phyloP scores from a whole-genome alignment of 352 stramenopile species.

The Phytophthora rubi region DNA sequence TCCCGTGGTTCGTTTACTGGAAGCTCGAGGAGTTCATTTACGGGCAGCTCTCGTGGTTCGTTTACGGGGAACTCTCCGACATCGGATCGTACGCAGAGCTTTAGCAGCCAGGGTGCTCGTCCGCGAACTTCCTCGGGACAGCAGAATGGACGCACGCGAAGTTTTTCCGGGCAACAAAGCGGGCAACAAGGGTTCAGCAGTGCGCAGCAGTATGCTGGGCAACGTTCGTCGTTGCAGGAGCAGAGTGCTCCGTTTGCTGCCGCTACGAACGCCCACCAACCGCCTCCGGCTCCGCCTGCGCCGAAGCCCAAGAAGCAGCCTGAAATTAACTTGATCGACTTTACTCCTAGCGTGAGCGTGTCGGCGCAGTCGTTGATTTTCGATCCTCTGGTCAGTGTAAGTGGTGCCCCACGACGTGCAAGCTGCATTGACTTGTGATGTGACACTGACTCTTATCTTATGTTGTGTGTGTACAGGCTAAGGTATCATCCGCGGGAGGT shows the following conservation, averaged over 20 bases:
- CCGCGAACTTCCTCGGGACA: constrained; percentile 25
- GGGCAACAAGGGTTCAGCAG: constrained; percentile 22
- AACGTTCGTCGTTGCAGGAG: constrained; percentile 39
- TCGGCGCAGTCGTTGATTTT: constrained; percentile 77
- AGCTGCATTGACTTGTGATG: background rate
- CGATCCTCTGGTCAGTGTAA: constrained; percentile 70
- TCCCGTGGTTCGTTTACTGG: constrained; percentile 28
- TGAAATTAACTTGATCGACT: constrained; percentile 85
- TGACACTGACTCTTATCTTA: background rate
- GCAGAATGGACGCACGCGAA: constrained; percentile 34
- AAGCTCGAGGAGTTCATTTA: constrained; percentile 37
- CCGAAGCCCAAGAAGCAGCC: constrained; percentile 50
- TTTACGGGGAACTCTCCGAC: constrained; percentile 26
- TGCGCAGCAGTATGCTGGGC: constrained; percentile 28
- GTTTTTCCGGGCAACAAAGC: constrained; percentile 37
- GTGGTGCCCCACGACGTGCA: constrained; percentile 9
- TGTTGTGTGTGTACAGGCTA: constrained; percentile 29
- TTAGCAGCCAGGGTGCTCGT: constrained; percentile 27
- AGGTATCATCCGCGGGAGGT: constrained; percentile 29
- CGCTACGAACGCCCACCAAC: constrained; percentile 17
- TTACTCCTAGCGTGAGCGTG: constrained; percentile 62
- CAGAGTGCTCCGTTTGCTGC: constrained; percentile 22
- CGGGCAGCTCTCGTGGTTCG: constrained; percentile 24
- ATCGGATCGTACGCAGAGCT: constrained; percentile 34
- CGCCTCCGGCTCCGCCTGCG: constrained; percentile 28